Percentiles rank a stretch among this genome's conserved stretches.
Conservation (phyloP, 176 grass and related monocot species). For the barley (Hordeum vulgare) region DNA sequence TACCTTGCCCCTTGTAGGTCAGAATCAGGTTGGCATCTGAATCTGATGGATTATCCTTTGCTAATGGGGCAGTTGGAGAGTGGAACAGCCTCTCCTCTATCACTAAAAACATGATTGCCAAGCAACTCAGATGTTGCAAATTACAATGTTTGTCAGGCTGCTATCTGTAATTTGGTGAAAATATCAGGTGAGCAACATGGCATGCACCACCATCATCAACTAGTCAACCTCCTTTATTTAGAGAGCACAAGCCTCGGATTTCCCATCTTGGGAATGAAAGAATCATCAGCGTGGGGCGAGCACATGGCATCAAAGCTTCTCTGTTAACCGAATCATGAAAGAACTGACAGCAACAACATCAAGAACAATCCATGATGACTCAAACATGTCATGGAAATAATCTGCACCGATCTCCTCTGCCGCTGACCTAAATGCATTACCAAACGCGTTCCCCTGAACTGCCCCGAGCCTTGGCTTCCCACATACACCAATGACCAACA, state of each 20-base stretch:
- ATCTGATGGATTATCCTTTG: constrained; percentile 8
- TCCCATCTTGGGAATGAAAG: constrained; percentile 13
- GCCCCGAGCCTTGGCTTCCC: constrained; percentile 77
- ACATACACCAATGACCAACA: constrained; percentile 75
- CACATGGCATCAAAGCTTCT: constrained; percentile 56
- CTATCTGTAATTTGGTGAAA: constrained; percentile 14
- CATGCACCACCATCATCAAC: not conserved
- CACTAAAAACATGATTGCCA: not conserved
- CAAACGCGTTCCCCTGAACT: constrained; percentile 75
- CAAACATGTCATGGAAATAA: constrained; percentile 84
- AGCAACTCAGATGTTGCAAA: constrained; percentile 10
- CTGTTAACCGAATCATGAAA: constrained; percentile 83
- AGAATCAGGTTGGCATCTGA: constrained; percentile 24
- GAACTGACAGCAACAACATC: constrained; percentile 57
- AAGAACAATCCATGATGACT: constrained; percentile 88
- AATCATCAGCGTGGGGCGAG: not conserved
- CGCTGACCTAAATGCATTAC: constrained; percentile 60
- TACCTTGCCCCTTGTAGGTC: constrained; percentile 22
- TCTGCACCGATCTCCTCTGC: constrained; percentile 62
- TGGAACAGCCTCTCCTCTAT: not conserved
- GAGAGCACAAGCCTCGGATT: not conserved
- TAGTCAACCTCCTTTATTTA: constrained; percentile 18
- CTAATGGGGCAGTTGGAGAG: not conserved
- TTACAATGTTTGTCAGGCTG: constrained; percentile 9
- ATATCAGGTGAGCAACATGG: constrained; percentile 2